Percentiles rank a stretch among this genome's conserved stretches.
phyloP scores from a whole-genome alignment of 179 eudicot species.

The Pouteria campechiana region DNA sequence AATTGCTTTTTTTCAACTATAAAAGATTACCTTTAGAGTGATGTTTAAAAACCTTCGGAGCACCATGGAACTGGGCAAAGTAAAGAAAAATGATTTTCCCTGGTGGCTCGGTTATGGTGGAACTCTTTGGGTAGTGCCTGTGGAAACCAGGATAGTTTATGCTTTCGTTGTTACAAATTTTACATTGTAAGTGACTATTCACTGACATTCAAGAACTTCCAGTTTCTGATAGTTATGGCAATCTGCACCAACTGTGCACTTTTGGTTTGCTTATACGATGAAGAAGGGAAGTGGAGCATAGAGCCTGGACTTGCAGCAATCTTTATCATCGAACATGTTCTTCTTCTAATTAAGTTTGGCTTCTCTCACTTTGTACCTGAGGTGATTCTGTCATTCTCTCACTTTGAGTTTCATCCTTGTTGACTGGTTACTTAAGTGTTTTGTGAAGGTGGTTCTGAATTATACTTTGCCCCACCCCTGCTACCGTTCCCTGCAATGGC shows the following conservation, averaged over 20 bases:
- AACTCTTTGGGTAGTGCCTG: too few relatives aligned
- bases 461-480: conserved; percentile 1
- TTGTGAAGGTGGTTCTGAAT: not conserved
- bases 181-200: too few relatives aligned
- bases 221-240: conserved; percentile 79
- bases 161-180: too few relatives aligned
- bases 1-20: too few relatives aligned
- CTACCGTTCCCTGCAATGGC: too few relatives aligned
- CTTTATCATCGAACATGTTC: conserved; percentile 71
- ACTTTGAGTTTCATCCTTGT: not conserved
- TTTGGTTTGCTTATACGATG: conserved; percentile 70
- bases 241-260: conserved; percentile 85
- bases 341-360: conserved; percentile 67
- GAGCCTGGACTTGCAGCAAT: conserved; percentile 93
- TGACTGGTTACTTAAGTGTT: not conserved
- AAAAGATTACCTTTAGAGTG: too few relatives aligned
- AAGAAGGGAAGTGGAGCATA: conserved; percentile 77
- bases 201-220: conserved; percentile 12
- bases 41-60: too few relatives aligned
- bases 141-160: too few relatives aligned
- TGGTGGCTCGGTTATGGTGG: too few relatives aligned
- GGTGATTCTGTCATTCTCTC: conserved; percentile 15
- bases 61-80: too few relatives aligned
- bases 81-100: too few relatives aligned
- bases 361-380: conserved; percentile 83